Evolutionary conservation across 768 basidiomycete species (phyloP), one percentile per base, ranked within the genome.

Genomic region (Cystobasidium ongulense): DNA sequence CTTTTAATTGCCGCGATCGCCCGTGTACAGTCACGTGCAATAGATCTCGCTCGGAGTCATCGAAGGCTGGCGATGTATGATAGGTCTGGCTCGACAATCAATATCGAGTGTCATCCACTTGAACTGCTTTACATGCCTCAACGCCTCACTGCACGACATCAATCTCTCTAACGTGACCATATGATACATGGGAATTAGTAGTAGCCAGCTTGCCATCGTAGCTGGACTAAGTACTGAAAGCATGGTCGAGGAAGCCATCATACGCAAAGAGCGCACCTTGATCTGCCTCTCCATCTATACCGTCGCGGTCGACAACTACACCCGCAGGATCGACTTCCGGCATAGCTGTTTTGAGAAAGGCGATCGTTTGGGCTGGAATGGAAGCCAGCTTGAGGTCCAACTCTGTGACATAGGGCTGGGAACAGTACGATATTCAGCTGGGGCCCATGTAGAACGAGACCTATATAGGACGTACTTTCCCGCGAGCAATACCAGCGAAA

Each of bases 331-430:
- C 18, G 3, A 21, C 46, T 59, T 80, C 82, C 0, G 94, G 92
- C 87, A 98, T 89, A 59, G 86, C 88, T 79, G 90, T 87, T 38
- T 86, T 86, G 75, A 98, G 84, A 81, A 93, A 97, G 17, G 89
- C 87, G 66, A 94, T 87, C 0, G 90, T 86, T 70, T 85, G 83
- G 8, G 84, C 83, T 1, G 95, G 90, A 21, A 99, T 84, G 74
- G 89, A 87, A 27, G 92, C 91, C 66, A 93, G 82, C 63, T 88
- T 86, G 78, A 99, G 85, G 80, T 99, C 95, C 38, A 96, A 83
- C 81, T 98, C 95, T 7, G 94, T 95, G 38, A 99, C 88, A 77
- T 89, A 93, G 18, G 90, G 88, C 92, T 96, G 36, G n/a, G 2
- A 23, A 18, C 27, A n/a, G 31, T 17, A 61, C 29, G 33, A n/a